Evolutionary conservation across 1,139 yeast genomes (phyloP).

Genomic region (Lodderomyces metapsilosis): DNA sequence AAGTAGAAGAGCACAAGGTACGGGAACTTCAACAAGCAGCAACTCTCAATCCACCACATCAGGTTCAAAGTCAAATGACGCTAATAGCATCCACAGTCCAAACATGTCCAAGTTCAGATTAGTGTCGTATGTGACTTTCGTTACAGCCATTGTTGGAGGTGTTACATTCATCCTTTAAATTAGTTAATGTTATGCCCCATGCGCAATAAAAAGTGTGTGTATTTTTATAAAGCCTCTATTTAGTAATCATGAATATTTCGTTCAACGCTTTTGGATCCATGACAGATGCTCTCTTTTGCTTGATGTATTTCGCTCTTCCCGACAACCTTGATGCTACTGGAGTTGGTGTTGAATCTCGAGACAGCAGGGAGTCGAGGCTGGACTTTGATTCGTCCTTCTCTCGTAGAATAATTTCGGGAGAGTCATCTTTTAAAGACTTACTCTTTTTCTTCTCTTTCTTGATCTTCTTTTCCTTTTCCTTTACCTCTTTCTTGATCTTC

Average conservation of each 20-base stretch:
- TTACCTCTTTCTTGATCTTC: constrained; percentile 19
- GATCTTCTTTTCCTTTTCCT: constrained; percentile 15
- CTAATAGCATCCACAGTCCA: constrained; percentile 17
- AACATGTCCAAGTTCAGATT: constrained; percentile 30
- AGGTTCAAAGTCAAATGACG: constrained; percentile 2
- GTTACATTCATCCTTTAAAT: constrained; percentile 28
- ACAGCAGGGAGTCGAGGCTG: constrained; percentile 28
- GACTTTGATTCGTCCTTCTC: neutral
- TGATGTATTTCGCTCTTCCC: constrained; percentile 81
- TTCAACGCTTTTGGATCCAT: constrained; percentile 85
- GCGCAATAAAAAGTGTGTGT: too few species aligned
- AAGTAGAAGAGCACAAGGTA: neutral
- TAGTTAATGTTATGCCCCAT: too few species aligned
- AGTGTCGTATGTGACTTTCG: constrained; percentile 14
- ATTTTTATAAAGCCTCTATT: constrained; percentile 23
- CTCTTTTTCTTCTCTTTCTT: constrained; percentile 2
- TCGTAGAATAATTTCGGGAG: neutral
- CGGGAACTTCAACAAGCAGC: constrained; percentile 1
- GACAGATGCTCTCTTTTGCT: constrained; percentile 86
- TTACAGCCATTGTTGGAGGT: constrained; percentile 40
- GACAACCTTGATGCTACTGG: constrained; percentile 64
- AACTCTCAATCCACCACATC: constrained; percentile 5
- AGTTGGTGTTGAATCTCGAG: constrained; percentile 21
- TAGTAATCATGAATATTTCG: constrained; percentile 86
- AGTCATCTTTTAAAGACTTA: neutral